Conservation (phyloP, 2,329 filamentous ascomycete genomes). For the Xylaria sp. region DNA sequence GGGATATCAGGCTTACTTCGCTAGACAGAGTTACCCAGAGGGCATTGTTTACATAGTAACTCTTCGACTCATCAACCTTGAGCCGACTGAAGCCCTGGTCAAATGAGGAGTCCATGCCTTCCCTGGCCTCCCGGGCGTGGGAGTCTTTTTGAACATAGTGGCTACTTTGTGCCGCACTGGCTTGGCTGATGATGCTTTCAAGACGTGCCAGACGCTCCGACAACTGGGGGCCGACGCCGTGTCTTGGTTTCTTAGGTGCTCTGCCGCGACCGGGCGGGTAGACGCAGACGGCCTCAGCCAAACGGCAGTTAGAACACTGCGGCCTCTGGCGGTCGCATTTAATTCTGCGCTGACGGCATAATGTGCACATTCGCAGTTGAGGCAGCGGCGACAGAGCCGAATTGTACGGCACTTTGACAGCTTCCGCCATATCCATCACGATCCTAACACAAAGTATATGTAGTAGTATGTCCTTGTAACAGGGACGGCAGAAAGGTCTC, state of each 20-base stretch:
- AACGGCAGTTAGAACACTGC: constrained; percentile 20
- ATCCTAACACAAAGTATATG: not conserved
- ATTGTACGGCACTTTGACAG: not conserved
- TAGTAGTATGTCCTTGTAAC: not conserved
- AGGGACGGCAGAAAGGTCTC: not conserved
- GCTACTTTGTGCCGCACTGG: not conserved
- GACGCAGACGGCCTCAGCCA: constrained; percentile 17
- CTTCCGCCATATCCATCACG: constrained; percentile 4
- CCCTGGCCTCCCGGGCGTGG: not conserved
- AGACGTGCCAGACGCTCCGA: constrained; percentile 25
- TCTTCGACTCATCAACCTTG: constrained; percentile 28
- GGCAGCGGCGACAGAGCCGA: constrained; percentile 8
- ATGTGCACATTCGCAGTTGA: constrained; percentile 21
- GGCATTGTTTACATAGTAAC: constrained; percentile 39
- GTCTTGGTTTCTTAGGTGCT: constrained; percentile 24
- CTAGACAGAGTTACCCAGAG: constrained; percentile 45
- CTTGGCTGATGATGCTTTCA: constrained; percentile 25
- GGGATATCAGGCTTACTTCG: constrained; percentile 38
- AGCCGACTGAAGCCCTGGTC: constrained; percentile 20
- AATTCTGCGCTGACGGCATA: constrained; percentile 30
- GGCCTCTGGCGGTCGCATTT: constrained; percentile 29
- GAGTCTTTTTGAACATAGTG: not conserved
- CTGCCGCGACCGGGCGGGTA: constrained; percentile 26
- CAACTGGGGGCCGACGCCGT: constrained; percentile 8
- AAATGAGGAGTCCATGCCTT: not conserved